These are phyloP conservation scores for Colletotrichum lindemuthianum DNA, from an alignment of 2,329 filamentous ascomycete species.

Conservation along the genomic window DNA sequence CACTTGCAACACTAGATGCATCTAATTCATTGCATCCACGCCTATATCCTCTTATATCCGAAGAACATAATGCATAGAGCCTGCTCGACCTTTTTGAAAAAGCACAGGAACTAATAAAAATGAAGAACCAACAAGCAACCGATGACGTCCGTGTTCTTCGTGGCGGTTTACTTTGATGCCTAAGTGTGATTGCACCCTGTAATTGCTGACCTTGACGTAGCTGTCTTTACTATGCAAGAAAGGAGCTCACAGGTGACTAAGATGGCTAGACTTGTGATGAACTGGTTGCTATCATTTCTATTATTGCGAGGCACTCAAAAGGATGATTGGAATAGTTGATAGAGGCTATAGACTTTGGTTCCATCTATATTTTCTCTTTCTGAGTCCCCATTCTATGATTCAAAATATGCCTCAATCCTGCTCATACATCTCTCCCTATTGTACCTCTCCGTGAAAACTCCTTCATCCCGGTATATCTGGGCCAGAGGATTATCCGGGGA, in stretches of 20 bases:
- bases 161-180: no score
- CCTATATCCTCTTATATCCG: no score
- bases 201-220: no score
- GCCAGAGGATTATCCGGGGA: neutral
- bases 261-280: neutral
- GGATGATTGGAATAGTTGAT: no score
- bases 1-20: conserved; percentile 31
- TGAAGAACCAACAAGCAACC: no score
- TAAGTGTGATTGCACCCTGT: no score
- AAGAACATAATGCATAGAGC: no score
- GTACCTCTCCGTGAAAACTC: conserved; percentile 3
- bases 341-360: neutral
- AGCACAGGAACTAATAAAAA: no score
- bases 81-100: no score
- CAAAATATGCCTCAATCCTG: conserved; percentile 4
- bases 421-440: conserved; percentile 18
- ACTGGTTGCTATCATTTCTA: neutral
- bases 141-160: no score
- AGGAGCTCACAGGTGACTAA: no score
- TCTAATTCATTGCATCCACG: conserved; percentile 21
- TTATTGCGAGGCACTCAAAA: neutral
- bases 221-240: no score
- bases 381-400: neutral
- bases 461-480: conserved; percentile 19
- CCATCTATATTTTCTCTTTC: conserved; percentile 1